A percentile compares a stretch with the other conserved stretches of the same genome.
These are phyloP conservation scores for Wickerhamiella sergipiensis DNA, from an alignment of 805 yeast genomes.

Conservation along the genomic window DNA sequence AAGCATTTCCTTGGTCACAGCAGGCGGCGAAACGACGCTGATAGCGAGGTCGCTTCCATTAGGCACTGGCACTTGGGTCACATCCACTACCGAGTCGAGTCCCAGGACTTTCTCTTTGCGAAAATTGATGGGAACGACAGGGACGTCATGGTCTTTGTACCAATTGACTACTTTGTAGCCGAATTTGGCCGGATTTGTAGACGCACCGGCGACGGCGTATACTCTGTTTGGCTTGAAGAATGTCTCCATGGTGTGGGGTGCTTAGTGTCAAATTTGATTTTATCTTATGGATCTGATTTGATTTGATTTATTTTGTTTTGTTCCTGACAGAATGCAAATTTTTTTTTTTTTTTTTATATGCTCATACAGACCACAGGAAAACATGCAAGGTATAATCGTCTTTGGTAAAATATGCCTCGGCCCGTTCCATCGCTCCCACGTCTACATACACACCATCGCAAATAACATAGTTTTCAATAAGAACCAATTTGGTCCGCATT, in stretches of 20 bases:
- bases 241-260: conserved; percentile 20
- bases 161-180: conserved; percentile 58
- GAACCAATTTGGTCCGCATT: conserved; percentile 4
- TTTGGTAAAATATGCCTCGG: conserved; percentile 10
- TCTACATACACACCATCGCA: conserved; percentile 1
- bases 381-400: conserved; percentile 15
- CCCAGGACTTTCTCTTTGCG: conserved; percentile 35
- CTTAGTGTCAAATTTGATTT: conserved; percentile 8
- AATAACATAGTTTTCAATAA: conserved; percentile 8
- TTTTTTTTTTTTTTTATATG: no score
- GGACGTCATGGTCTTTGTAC: conserved; percentile 44
- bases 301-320: no score
- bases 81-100: conserved; percentile 23
- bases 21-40: conserved; percentile 68
- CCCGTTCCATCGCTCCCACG: background rate
- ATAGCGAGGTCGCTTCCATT: conserved; percentile 28
- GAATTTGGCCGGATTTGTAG: conserved; percentile 46
- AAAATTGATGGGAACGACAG: conserved; percentile 58
- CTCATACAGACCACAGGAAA: conserved; percentile 16
- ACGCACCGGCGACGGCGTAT: conserved; percentile 62
- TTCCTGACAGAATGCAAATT: no score
- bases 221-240: conserved; percentile 41
- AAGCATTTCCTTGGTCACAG: conserved; percentile 35
- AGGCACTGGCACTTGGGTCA: conserved; percentile 17
- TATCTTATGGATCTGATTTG: no score